Evolutionary conservation across 495 filamentous ascomycete species (phyloP).

Genomic region (Talaromyces proteolyticus): DNA sequence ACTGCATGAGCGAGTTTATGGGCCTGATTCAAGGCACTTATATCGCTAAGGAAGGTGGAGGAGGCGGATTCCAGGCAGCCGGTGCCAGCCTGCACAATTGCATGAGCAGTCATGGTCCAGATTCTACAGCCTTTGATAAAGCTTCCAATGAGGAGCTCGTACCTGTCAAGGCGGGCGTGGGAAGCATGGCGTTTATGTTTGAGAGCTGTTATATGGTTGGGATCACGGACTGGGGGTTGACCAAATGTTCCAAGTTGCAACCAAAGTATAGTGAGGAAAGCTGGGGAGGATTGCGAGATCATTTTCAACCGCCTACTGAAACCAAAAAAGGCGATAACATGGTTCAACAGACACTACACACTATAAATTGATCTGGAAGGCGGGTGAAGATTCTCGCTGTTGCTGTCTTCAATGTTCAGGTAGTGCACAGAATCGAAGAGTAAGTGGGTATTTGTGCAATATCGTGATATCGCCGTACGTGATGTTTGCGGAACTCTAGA

Average conservation of each 20-base stretch:
- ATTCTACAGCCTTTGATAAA: conserved; percentile 50
- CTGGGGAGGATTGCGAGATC: too few relatives aligned
- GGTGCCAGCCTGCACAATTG: conserved; percentile 57
- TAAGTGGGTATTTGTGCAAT: too few relatives aligned
- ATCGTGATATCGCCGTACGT: too few relatives aligned
- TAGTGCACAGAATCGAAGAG: too few relatives aligned
- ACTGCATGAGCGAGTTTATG: conserved; percentile 42
- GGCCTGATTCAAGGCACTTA: conserved; percentile 48
- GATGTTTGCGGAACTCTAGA: too few relatives aligned
- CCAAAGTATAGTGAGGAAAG: conserved; percentile 76
- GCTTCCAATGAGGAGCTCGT: conserved; percentile 50
- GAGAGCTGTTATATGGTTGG: conserved; percentile 74
- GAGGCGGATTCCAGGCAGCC: conserved; percentile 59
- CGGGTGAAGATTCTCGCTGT: too few relatives aligned
- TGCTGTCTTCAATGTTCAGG: too few relatives aligned
- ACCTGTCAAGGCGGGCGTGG: conserved; percentile 53
- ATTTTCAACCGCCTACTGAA: too few relatives aligned
- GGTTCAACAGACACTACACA: too few relatives aligned
- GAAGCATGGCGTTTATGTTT: conserved; percentile 65
- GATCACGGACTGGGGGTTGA: conserved; percentile 87
- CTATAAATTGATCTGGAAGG: too few relatives aligned
- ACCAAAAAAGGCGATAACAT: too few relatives aligned
- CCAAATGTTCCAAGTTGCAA: conserved; percentile 78
- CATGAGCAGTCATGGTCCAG: conserved; percentile 59
- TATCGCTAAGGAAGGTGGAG: background rate